These are phyloP conservation scores for Shiraia bambusicola DNA, from an alignment of 2,329 filamentous ascomycete genomes.

Conservation along the genomic window DNA sequence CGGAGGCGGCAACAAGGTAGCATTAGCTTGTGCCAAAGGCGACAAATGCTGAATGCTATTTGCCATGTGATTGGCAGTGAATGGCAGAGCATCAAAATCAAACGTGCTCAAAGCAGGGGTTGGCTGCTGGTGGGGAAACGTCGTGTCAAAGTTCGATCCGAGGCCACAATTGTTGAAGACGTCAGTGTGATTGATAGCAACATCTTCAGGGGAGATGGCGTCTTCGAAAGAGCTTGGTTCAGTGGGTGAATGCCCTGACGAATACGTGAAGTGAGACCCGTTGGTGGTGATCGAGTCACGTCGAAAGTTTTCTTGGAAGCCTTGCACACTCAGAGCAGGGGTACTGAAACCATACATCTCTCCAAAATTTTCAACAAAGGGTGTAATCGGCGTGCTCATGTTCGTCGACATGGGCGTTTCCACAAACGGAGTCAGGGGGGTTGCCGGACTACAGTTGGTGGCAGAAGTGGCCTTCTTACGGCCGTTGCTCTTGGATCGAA, in stretches of 20 bases:
- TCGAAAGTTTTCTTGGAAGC: constrained; percentile 39
- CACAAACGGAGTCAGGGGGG: constrained; percentile 41
- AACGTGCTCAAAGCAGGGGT: constrained; percentile 47
- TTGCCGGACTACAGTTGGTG: constrained; percentile 29
- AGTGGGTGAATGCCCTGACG: constrained; percentile 45
- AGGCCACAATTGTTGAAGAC: constrained; percentile 58
- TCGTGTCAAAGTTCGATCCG: constrained; percentile 61
- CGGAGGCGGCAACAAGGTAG: constrained; percentile 68
- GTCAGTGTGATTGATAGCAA: constrained; percentile 62
- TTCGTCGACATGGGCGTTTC: constrained; percentile 39
- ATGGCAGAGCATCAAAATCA: constrained; percentile 46
- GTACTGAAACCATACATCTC: constrained; percentile 37
- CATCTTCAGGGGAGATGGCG: constrained; percentile 48
- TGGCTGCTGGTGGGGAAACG: constrained; percentile 57
- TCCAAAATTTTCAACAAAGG: constrained; percentile 35
- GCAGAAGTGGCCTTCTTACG: constrained; percentile 36
- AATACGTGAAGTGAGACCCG: constrained; percentile 41
- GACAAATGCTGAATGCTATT: constrained; percentile 59
- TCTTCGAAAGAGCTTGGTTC: constrained; percentile 48
- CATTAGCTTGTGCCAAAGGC: constrained; percentile 66
- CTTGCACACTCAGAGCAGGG: constrained; percentile 31
- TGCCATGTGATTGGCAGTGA: constrained; percentile 23
- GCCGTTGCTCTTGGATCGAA: constrained; percentile 89
- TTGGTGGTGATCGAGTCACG: constrained; percentile 42
- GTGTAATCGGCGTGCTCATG: constrained; percentile 41